Evolutionary conservation across 2,329 filamentous ascomycete species (phyloP).

Genomic region (Ceratocystiopsis minuta): DNA sequence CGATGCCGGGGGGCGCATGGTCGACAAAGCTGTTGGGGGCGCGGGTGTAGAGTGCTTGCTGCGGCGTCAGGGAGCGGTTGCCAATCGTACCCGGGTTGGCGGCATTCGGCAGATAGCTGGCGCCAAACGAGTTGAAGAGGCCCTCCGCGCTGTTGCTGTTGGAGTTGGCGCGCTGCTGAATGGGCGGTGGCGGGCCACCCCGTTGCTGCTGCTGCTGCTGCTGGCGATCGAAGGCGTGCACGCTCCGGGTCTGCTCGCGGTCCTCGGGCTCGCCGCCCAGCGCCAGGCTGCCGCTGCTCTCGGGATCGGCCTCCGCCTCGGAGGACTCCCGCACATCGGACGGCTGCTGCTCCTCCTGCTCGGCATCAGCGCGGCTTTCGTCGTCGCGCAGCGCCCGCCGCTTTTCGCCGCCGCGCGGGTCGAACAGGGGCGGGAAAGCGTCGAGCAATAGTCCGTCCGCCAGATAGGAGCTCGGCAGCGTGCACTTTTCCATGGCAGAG

Average conservation of each 20-base stretch:
- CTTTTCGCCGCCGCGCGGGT: slow-evolving; percentile 64
- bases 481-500: slow-evolving; percentile 20
- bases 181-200: slow-evolving; percentile 57
- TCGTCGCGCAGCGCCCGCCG: slow-evolving; percentile 62
- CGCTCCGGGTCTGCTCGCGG: slow-evolving; percentile 36
- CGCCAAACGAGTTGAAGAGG: slow-evolving; percentile 33
- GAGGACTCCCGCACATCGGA: slow-evolving; percentile 26
- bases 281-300: slow-evolving; percentile 69
- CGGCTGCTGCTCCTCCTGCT: slow-evolving; percentile 26
- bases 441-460: slow-evolving; percentile 11
- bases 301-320: slow-evolving; percentile 68
- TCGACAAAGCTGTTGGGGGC: slow-evolving; percentile 41
- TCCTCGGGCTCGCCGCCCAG: slow-evolving; percentile 89
- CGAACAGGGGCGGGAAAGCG: slow-evolving; percentile 59
- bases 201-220: slow-evolving; percentile 37
- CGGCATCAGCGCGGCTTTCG: slow-evolving; percentile 31
- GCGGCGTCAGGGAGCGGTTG: slow-evolving; percentile 11
- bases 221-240: slow-evolving; percentile 25
- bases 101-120: slow-evolving; percentile 26
- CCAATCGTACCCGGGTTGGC: slow-evolving; percentile 15
- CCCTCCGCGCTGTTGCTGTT: slow-evolving; percentile 24
- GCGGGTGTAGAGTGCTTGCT: slow-evolving; percentile 37
- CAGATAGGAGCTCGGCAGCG: slow-evolving; percentile 14
- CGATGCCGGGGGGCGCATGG: slow-evolving; percentile 18
- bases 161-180: slow-evolving; percentile 26